These are phyloP conservation scores for Diaporthe nobilis DNA, from an alignment of 2,329 filamentous ascomycete genomes.

Conservation along the genomic window DNA sequence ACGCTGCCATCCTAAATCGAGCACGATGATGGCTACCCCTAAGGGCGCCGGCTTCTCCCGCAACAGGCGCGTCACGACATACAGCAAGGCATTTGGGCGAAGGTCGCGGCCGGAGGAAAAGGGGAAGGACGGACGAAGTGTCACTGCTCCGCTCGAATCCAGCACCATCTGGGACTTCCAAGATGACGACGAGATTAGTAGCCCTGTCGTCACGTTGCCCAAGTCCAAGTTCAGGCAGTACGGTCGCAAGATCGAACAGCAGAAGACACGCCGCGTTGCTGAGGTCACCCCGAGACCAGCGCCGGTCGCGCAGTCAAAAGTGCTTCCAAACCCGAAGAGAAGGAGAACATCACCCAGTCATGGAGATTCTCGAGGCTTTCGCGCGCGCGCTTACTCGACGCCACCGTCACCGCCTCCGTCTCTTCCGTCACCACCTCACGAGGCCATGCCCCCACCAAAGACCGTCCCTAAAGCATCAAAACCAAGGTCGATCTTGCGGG, in stretches of 20 bases:
- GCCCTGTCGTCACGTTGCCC: constrained; percentile 38
- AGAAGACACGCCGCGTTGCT: constrained; percentile 26
- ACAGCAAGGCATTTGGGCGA: constrained; percentile 48
- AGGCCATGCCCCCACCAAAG: constrained; percentile 39
- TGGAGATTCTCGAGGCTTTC: constrained; percentile 18
- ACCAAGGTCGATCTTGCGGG: constrained; percentile 33
- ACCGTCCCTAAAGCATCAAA: constrained; percentile 36
- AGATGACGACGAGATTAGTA: constrained; percentile 41
- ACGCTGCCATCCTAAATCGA: constrained; percentile 1
- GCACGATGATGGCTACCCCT: constrained; percentile 44
- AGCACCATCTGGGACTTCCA: constrained; percentile 42
- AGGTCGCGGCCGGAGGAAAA: constrained; percentile 41
- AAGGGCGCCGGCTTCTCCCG: constrained; percentile 45
- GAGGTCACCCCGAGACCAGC: constrained; percentile 9
- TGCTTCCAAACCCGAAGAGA: constrained; percentile 38
- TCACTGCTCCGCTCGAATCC: constrained; percentile 40
- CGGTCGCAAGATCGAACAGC: constrained; percentile 29
- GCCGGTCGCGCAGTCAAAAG: constrained; percentile 22
- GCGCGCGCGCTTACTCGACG: constrained; percentile 41
- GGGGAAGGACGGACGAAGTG: constrained; percentile 36
- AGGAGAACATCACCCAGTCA: constrained; percentile 34
- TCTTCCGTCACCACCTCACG: constrained; percentile 39
- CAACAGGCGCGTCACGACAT: constrained; percentile 50
- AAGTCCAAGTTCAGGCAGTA: constrained; percentile 39
- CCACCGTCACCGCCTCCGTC: constrained; percentile 41